A percentile compares a stretch with the other conserved stretches of the same genome.
phyloP scores from a whole-genome alignment of 371 early-diverging fungal genomes.

The Mucor indicus region DNA sequence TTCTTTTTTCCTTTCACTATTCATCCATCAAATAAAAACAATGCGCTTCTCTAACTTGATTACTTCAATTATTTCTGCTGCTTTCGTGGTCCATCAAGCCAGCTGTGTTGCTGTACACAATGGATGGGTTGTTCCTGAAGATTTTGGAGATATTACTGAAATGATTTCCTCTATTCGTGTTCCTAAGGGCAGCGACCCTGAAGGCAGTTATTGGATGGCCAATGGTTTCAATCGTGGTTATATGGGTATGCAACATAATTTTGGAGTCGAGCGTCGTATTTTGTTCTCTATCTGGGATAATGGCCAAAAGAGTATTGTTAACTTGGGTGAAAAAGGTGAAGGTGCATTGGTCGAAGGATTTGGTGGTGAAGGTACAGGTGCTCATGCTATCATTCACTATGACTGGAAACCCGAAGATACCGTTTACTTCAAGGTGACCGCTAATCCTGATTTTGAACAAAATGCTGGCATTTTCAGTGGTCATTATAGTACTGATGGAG shows the following conservation, averaged over 20 bases:
- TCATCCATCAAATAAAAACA: too few relatives aligned
- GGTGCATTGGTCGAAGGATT: slow-evolving; percentile 5
- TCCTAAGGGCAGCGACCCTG: slow-evolving; percentile 14
- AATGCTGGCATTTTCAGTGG: slow-evolving; percentile 1
- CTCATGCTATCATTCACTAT: slow-evolving; percentile 5
- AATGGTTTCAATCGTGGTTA: slow-evolving; percentile 15
- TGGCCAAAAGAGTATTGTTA: slow-evolving; percentile 13
- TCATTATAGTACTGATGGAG: slow-evolving; percentile 5
- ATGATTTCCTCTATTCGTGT: slow-evolving; percentile 13
- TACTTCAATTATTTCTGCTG: too few relatives aligned
- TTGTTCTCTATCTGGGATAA: slow-evolving; percentile 19
- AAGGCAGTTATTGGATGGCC: slow-evolving; percentile 16
- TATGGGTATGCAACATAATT: slow-evolving; percentile 19
- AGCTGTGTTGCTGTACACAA: slow-evolving; percentile 5
- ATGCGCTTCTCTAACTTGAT: too few relatives aligned
- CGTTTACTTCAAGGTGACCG: slow-evolving; percentile 9
- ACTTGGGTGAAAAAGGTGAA: background rate
- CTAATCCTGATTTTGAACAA: background rate
- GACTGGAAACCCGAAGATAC: slow-evolving; percentile 11
- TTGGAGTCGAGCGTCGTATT: slow-evolving; percentile 6
- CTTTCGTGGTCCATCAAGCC: too few relatives aligned
- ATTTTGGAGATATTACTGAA: slow-evolving; percentile 5
- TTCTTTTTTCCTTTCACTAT: too few relatives aligned
- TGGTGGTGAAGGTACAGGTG: slow-evolving; percentile 22
- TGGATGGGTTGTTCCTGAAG: slow-evolving; percentile 6